A percentile compares a stretch with the other conserved stretches of the same genome.
These are phyloP conservation scores for Mortierella sp. DNA, from an alignment of 371 early-diverging fungal species.

Conservation along the genomic window DNA sequence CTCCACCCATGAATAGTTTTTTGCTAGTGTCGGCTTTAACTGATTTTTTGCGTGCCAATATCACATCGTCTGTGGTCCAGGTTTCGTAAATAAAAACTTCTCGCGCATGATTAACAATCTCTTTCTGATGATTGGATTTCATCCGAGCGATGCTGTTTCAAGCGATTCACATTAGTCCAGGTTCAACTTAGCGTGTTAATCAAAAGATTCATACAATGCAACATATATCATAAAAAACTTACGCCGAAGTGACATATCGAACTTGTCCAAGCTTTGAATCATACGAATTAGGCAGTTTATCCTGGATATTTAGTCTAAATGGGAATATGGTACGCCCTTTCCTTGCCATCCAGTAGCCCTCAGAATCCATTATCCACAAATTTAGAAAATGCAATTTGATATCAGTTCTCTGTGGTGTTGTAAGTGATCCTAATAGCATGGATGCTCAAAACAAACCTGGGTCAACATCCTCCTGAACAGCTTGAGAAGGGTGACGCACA, in stretches of 20 bases:
- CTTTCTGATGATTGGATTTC: conserved; percentile 45
- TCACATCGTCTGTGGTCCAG: conserved; percentile 56
- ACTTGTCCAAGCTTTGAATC: conserved; percentile 55
- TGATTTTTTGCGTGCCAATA: conserved; percentile 37
- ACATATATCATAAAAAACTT: conserved; percentile 7
- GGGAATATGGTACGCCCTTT: conserved; percentile 56
- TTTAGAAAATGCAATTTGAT: neutral
- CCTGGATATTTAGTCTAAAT: conserved; percentile 50
- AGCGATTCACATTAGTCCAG: neutral
- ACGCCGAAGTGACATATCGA: conserved; percentile 52
- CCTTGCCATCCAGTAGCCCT: conserved; percentile 55
- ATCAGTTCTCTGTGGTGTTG: neutral
- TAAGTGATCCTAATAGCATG: neutral
- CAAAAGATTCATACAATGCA: neutral
- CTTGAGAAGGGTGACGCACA: conserved; percentile 45
- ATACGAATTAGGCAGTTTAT: conserved; percentile 50
- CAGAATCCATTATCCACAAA: conserved; percentile 34
- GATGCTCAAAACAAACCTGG: conserved; percentile 24
- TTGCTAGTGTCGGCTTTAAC: conserved; percentile 56
- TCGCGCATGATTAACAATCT: conserved; percentile 41
- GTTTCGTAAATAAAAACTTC: conserved; percentile 55
- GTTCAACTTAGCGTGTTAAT: neutral
- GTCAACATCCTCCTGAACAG: conserved; percentile 44
- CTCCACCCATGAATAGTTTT: conserved; percentile 55
- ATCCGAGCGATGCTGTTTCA: conserved; percentile 29